A percentile compares a stretch with the other conserved stretches of the same genome.
These are phyloP conservation scores for Apium graveolens DNA, from an alignment of 129 eudicot species.

Conservation along the genomic window DNA sequence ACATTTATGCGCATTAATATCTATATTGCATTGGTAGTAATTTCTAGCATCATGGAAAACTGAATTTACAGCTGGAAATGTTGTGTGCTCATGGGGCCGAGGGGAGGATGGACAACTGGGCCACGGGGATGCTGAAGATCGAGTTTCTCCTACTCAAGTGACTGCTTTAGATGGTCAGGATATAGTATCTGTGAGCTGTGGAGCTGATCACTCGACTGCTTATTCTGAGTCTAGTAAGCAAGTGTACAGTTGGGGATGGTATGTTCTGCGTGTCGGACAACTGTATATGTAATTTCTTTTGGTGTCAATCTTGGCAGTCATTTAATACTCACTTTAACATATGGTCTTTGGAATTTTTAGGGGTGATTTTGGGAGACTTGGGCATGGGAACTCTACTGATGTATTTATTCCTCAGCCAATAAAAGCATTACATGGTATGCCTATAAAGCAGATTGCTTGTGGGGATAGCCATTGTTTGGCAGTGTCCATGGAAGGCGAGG, in stretches of 20 bases:
- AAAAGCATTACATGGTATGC: slow-evolving; percentile 67
- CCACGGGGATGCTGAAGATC: slow-evolving; percentile 97
- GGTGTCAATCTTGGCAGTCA: not conserved
- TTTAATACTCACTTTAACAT: not conserved
- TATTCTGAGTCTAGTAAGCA: slow-evolving; percentile 53
- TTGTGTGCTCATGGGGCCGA: slow-evolving; percentile 98
- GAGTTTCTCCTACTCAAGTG: slow-evolving; percentile 70
- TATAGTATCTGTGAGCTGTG: slow-evolving; percentile 74
- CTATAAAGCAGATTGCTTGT: slow-evolving; percentile 82
- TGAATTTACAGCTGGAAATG: slow-evolving; percentile 66
- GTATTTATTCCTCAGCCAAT: slow-evolving; percentile 85
- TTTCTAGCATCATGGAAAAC: not conserved
- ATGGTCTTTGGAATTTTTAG: slow-evolving; percentile 24
- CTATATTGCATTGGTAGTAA: not conserved
- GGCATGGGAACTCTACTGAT: slow-evolving; percentile 97
- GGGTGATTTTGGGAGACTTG: slow-evolving; percentile 99
- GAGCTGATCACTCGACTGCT: slow-evolving; percentile 97
- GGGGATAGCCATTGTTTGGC: slow-evolving; percentile 99
- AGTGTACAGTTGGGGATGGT: slow-evolving; percentile 99
- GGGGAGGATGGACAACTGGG: slow-evolving; percentile 99
- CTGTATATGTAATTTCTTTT: not conserved
- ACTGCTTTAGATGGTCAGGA: slow-evolving; percentile 79
- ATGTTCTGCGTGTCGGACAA: slow-evolving; percentile 15
- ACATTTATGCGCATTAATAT: not conserved
- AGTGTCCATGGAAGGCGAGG: slow-evolving; percentile 92